A percentile compares a stretch with the other conserved stretches of the same genome.
Conservation (phyloP, 2,329 filamentous ascomycete genomes). For the Pestalotiopsis sp. region DNA sequence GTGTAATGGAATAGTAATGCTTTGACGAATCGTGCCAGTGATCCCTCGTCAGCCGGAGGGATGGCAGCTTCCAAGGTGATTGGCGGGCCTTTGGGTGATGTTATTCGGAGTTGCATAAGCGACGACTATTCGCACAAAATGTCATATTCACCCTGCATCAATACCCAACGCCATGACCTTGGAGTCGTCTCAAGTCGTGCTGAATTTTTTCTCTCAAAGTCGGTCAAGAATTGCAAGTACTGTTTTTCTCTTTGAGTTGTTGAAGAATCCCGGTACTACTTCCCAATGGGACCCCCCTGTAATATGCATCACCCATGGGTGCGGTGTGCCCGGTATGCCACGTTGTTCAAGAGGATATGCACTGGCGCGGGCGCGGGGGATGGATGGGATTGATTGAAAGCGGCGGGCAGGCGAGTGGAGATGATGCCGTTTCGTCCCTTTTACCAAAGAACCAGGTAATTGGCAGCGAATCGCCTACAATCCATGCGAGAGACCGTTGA, state of each 20-base stretch:
- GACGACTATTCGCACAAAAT: conserved; percentile 3
- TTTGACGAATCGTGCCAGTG: conserved; percentile 5
- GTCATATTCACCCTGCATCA: conserved; percentile 9
- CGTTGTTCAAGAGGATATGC: conserved; percentile 9
- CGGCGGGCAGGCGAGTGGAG: conserved; percentile 1
- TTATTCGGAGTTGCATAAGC: conserved; percentile 6
- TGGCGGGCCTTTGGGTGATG: neutral
- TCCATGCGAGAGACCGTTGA: neutral
- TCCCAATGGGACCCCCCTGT: neutral
- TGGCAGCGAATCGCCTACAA: neutral
- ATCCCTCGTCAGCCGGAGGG: neutral
- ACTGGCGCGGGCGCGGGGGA: conserved; percentile 6
- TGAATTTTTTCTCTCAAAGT: neutral
- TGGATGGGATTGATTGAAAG: neutral
- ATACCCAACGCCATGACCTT: conserved; percentile 14
- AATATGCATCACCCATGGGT: neutral
- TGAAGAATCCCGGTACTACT: neutral
- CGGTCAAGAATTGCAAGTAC: conserved; percentile 4
- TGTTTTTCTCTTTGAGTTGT: neutral
- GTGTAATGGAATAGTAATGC: neutral
- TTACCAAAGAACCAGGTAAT: neutral
- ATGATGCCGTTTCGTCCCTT: neutral
- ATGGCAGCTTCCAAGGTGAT: neutral
- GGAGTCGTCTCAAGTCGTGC: conserved; percentile 4
- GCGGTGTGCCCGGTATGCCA: conserved; percentile 11